phyloP scores from a whole-genome alignment of 2,329 filamentous ascomycete species.

The Calonectria multiphialidica region DNA sequence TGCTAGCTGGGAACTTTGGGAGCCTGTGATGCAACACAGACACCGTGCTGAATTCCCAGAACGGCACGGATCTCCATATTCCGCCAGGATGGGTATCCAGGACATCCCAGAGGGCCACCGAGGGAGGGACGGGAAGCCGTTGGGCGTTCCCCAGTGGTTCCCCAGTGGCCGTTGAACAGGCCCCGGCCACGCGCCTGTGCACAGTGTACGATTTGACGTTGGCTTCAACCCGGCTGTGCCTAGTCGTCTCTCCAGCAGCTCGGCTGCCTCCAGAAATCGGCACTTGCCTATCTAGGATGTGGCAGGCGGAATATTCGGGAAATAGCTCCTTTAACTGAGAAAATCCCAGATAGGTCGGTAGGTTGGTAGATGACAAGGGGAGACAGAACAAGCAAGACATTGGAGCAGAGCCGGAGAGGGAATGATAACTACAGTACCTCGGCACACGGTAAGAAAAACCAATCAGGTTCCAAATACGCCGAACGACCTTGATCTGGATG shows the following conservation, averaged over 20 bases:
- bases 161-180: conserved; percentile 13
- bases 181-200: conserved; percentile 1
- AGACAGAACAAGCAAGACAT: neutral
- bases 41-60: conserved; percentile 26
- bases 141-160: conserved; percentile 23
- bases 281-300: conserved; percentile 17
- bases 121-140: neutral
- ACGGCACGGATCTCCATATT: conserved; percentile 20
- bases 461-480: conserved; percentile 4
- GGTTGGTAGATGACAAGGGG: neutral
- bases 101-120: conserved; percentile 3
- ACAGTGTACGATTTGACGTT: conserved; percentile 10
- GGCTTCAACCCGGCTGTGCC: neutral
- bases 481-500: conserved; percentile 5
- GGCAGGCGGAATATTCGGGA: neutral
- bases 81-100: conserved; percentile 6
- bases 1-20: conserved; percentile 41
- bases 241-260: neutral
- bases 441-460: conserved; percentile 4
- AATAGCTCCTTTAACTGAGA: neutral
- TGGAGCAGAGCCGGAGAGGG: neutral
- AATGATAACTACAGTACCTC: conserved; percentile 9
- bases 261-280: conserved; percentile 12
- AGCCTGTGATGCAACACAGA: conserved; percentile 39
- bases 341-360: neutral